Base-by-base conservation (phyloP, 2,329 filamentous ascomycete genomes). In the Fusarium marasasianum region DNA sequence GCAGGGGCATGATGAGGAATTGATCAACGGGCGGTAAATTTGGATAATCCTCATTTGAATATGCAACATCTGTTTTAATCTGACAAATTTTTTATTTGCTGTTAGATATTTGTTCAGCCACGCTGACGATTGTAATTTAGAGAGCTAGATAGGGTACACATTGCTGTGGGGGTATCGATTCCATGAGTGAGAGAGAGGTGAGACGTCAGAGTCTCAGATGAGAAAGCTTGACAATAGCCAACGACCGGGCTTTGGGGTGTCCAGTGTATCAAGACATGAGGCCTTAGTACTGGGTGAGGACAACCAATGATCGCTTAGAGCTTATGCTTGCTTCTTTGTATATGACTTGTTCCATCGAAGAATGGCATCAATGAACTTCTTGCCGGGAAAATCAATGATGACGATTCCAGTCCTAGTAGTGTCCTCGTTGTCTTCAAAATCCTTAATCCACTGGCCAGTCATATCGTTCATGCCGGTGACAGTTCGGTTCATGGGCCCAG, bases 381-480 rank as follows among this genome's bases (percentile, higher is more conserved):
- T 79, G 6, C 86, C 86, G 0, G 86, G 86, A 54, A 88, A 88
- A 66, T 88, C 86, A 5, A 85, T 80, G 71, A 88, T 87, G 41
- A 88, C 80, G 14, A 88, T 79, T 17, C 86, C 86, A 3, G 84
- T 82, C 31, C 83, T 79, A 14, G 79, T 79, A 8, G 76, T 78
- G 8, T 76, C 78, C 9, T 73, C 63, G 14, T 72, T 74, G 11
- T 74, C 63, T 29, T 76, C 76, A 38, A 77, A 79, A 44, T 82
- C 78, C 38, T 79, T 76, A 43, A 87, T 79, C 83, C 84, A 87
- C 71, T 79, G 78, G 38, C 85, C 85, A 40, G 85, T 86, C 79
- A 83, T 82, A 72, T 87, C 86, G 63, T 88, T 88, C 81, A 87
- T 86, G 35, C 86, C 86, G n/a, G 76, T 74, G 8, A 86, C 79